phyloP scores from a whole-genome alignment of 2,329 filamentous ascomycete genomes.

The Sporothrix phasma region DNA sequence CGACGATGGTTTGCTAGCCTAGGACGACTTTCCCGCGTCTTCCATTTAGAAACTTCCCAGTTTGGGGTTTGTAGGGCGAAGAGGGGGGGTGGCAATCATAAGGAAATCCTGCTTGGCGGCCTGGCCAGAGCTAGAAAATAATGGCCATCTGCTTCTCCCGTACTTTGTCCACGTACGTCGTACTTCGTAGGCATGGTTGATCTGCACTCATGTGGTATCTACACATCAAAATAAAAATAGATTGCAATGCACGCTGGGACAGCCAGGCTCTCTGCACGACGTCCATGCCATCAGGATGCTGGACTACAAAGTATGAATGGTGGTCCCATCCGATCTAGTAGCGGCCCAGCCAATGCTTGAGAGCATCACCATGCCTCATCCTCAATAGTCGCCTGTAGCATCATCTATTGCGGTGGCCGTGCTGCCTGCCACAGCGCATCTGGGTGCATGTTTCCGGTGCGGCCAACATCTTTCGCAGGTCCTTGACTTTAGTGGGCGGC shows the following conservation, averaged over 20 bases:
- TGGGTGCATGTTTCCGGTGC: no score
- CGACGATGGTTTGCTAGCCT: background rate
- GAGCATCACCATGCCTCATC: no score
- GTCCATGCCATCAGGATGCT: background rate
- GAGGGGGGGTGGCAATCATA: background rate
- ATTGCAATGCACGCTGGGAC: background rate
- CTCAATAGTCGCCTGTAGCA: no score
- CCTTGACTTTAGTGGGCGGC: background rate
- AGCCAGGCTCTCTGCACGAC: background rate
- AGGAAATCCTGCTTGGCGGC: constrained; percentile 1
- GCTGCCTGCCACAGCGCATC: background rate
- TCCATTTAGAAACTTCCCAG: background rate
- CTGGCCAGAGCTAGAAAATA: background rate
- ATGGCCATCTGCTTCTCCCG: background rate
- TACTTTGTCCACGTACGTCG: no score
- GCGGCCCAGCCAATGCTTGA: no score
- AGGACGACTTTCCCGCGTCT: background rate
- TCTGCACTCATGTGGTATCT: background rate
- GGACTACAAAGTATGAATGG: background rate
- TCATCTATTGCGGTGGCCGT: no score
- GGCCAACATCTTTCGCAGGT: no score
- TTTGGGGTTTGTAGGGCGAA: background rate
- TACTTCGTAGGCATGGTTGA: background rate
- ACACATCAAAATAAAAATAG: constrained; percentile 7
- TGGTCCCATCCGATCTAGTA: background rate